A percentile compares a stretch with the other conserved stretches of the same genome.
Evolutionary conservation across 768 basidiomycete genomes (phyloP).

Genomic region (Psilocybe tampanensis): DNA sequence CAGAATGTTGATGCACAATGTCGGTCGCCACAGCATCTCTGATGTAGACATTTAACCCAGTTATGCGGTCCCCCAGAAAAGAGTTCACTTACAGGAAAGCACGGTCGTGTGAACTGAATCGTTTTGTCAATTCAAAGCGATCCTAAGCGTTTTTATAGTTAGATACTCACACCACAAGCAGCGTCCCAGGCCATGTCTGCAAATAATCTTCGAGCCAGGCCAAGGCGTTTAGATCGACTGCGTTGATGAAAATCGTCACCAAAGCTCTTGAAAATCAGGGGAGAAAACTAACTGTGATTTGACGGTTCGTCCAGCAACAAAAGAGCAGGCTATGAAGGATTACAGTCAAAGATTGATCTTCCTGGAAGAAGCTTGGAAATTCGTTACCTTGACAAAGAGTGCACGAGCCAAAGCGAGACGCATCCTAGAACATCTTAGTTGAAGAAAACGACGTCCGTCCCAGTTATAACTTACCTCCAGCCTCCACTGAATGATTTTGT

Average conservation of each 20-base stretch:
- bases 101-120: conserved; percentile 87
- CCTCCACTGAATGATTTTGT: conserved; percentile 94
- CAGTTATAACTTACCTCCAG: conserved; percentile 67
- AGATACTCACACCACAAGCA: conserved; percentile 82
- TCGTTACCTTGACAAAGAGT: conserved; percentile 87
- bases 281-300: conserved; percentile 76
- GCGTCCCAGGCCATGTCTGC: conserved; percentile 90
- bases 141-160: not conserved
- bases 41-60: too few relatives aligned
- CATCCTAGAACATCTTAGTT: conserved; percentile 67
- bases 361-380: not conserved
- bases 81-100: conserved; percentile 74
- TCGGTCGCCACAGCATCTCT: conserved; percentile 97
- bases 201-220: conserved; percentile 98
- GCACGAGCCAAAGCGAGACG: conserved; percentile 93
- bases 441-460: not conserved
- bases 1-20: conserved; percentile 95
- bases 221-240: conserved; percentile 92
- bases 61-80: too few relatives aligned
- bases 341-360: not conserved
- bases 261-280: not conserved
- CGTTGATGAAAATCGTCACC: not conserved
- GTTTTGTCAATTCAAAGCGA: not conserved
- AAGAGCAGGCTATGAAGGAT: conserved; percentile 56
- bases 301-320: conserved; percentile 92